These are phyloP conservation scores for Triangularia setosa DNA, from an alignment of 2,329 filamentous ascomycete species.

Conservation along the genomic window DNA sequence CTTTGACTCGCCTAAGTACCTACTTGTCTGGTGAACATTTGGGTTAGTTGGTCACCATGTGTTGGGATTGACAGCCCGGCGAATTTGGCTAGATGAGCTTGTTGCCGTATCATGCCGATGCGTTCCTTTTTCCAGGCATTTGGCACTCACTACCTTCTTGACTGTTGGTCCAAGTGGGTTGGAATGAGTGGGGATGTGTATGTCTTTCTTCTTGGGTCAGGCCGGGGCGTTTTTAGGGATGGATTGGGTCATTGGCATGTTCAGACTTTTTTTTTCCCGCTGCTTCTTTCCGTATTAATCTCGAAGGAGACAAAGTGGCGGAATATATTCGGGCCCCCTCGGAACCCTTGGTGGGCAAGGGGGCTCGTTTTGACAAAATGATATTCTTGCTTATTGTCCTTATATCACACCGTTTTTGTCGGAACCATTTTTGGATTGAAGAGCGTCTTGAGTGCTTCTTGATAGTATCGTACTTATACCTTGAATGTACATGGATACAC, in stretches of 20 bases:
- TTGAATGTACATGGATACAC: background rate
- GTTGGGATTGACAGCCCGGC: background rate
- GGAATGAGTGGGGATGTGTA: no score
- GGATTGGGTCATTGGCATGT: background rate
- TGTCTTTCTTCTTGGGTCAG: background rate
- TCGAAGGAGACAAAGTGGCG: background rate
- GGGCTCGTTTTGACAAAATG: background rate
- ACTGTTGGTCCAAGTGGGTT: background rate
- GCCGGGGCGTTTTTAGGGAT: background rate
- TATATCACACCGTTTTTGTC: background rate
- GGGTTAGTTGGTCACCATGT: background rate
- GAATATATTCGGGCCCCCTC: background rate
- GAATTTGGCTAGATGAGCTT: background rate
- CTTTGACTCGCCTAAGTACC: background rate
- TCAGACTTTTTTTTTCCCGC: background rate
- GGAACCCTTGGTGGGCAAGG: background rate
- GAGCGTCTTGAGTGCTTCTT: background rate
- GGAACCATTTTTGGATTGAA: background rate
- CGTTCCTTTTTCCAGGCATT: background rate
- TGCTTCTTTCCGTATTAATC: background rate
- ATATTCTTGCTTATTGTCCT: background rate
- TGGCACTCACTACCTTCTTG: background rate
- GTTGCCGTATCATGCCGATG: background rate
- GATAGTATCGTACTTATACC: background rate
- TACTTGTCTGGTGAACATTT: background rate